Evolutionary conservation across 75 land plant genomes (phyloP), one percentile per base, ranked within the genome.

Genomic region (Adiantum capillusveneris): DNA sequence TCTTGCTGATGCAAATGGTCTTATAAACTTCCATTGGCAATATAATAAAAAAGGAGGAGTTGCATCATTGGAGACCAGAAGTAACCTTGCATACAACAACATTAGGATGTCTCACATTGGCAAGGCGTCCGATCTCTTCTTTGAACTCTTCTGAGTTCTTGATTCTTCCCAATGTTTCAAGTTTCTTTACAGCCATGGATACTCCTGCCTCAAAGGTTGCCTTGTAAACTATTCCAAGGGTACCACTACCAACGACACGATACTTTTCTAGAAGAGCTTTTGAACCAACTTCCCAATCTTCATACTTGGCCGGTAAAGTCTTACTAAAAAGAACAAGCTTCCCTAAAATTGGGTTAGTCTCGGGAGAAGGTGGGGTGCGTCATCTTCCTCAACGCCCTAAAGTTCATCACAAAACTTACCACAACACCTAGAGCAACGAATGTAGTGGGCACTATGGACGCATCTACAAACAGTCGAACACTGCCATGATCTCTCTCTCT

Each of bases 311-410:
- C 0, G 98, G 98, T 22, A 90, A 44, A 62, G 69, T 84, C 59
- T 86, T 84, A 79, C 86, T 84, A 80, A 94, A 94, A 29, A 94
- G 84, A 26, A 94, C 98, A 51, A 94, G 73, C 68, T 94, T 94
- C 21, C 98, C 98, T 14, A 94, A 66, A 34, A 94, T 79, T 34
- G 76, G 67, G 58, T 63, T 79, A 13, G 83, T 60, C 0, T 91
- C 96, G 0, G 85, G 74, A n/a, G 96, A 89, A 5, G 84, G 73
- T 7, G 85, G 83, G 0, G 86, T 79, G 66, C 90, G 83, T 45
- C 14, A 61, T 77, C 45, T 43, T 76, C 63, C 70, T 62, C 25
- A 78, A 74, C n/a, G 82, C 81, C 58, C 64, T 72, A 46, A 89
- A 72, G 62, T 80, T 89, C 64, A 86, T 65, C 21, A 86, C 36